Base-by-base conservation (phyloP, 148 eudicot genomes). In the Dysphania ambrosioides region DNA sequence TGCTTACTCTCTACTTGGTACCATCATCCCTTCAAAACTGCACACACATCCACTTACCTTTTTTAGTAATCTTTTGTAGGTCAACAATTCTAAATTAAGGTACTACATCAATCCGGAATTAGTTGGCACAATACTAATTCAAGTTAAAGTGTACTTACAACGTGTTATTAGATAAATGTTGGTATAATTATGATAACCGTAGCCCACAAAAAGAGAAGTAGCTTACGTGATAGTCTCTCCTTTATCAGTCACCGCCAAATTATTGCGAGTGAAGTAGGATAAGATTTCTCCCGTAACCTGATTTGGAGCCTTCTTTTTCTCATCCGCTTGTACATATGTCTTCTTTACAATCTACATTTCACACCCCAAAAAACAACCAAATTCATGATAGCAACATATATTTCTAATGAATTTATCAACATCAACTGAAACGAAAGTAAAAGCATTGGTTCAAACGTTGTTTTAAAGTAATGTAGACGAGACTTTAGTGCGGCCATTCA, bases 11-110 rank as follows among this genome's bases (percentile, higher is more conserved):
- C 95, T 83, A 88, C 91, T 94, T 19, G 97, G 98, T 36, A 85
- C 88, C 98, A 94, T 94, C 81, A 75, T 87, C 41, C 97, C 98
- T 80, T 94, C 98, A 69, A 94, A 94, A 55, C 97, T 94, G 82
- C 58, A 73, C 35, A 49, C 23, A 11, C 41, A 16, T 30, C 41
- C 40, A 40, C 27, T 66, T 23, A 16, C 6, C 21, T 11, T 9
- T 27, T 10, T n/a, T n/a, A n/a, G n/a, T n/a, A n/a, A n/a, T n/a
- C n/a, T n/a, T n/a, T n/a, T n/a, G n/a, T 11, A 62, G 8, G 23
- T 15, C 38, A 8, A 53, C 6, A 53, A 4, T 5, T 53, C 1
- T 19, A 19, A 15, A 30, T 26, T 29, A 30, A 62, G 19, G 15
- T 18, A 2, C 51, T 44, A 15, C 21, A 11, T 47, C 53, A 2